phyloP scores from a whole-genome alignment of 768 basidiomycete genomes.

The Pleurotus sapidus region DNA sequence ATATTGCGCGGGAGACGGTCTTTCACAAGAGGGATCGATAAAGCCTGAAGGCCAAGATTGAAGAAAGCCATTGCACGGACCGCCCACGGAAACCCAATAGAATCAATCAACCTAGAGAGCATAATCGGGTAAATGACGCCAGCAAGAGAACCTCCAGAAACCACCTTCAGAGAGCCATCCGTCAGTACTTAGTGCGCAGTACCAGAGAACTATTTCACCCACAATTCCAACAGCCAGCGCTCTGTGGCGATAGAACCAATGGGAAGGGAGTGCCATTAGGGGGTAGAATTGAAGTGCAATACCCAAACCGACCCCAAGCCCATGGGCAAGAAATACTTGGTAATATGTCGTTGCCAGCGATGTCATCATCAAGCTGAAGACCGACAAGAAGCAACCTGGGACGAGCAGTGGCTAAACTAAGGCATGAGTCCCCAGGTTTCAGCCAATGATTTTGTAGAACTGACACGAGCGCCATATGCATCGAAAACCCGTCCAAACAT shows the following conservation, averaged over 20 bases:
- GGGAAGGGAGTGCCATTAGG: not conserved
- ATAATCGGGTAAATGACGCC: conserved; percentile 5
- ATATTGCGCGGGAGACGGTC: not conserved
- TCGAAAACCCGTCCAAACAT: conserved; percentile 1
- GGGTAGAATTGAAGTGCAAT: conserved; percentile 2
- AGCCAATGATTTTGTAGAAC: not conserved
- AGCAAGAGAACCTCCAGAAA: not conserved
- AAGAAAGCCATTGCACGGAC: conserved; percentile 5
- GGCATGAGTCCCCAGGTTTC: not conserved
- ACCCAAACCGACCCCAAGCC: conserved; percentile 1
- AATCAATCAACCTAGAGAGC: not conserved
- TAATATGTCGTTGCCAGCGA: not conserved
- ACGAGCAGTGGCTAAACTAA: conserved; percentile 1
- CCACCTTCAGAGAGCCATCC: not conserved
- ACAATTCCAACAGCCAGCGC: conserved; percentile 1
- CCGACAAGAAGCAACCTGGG: not conserved
- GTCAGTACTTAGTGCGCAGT: no score
- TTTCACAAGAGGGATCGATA: not conserved
- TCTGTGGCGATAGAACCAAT: conserved; percentile 1
- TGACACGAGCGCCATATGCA: conserved; percentile 3
- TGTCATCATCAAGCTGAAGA: not conserved
- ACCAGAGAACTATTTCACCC: no score
- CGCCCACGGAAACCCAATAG: conserved; percentile 5
- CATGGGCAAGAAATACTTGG: conserved; percentile 4
- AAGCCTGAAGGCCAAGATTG: not conserved